Evolutionary conservation across 306 rosid species (phyloP), one percentile per base, ranked within the genome.

Genomic region (Rosa rugosa): DNA sequence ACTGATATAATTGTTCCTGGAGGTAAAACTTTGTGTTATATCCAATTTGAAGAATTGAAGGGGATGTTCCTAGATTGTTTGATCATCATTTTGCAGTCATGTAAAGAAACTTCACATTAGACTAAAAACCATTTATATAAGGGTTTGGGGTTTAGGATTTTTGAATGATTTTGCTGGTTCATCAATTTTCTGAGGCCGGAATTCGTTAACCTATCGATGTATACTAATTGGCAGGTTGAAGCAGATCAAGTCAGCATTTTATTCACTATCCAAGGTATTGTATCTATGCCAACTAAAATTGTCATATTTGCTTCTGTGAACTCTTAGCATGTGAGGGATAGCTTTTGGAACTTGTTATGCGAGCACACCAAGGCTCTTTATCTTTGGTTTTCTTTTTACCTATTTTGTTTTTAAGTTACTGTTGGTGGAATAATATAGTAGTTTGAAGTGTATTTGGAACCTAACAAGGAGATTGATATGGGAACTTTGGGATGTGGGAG

Each of bases 161-260:
- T 57, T 69, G 47, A 5, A 75, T 1, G 42, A 75, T 45, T 34
- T 59, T 12, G 16, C 31, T 44, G 5, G 31, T 8, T 69, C 8
- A 70, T 41, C 25, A 25, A 27, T 14, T 54, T 69, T 68, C 45
- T 41, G 50, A 56, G 42, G 11, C 70, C 71, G 47, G n/a, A 73
- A 36, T 60, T 74, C 12, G 25, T 49, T 49, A 49, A 49, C 18
- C 9, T 49, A 11, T 49, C 54, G 14, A 49, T 14, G 3, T 49
- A 11, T 14, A 49, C 54, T 44, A 4, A 44, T 82, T 50, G 77
- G 87, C 88, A 90, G 97, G 83, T 85, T 88, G 89, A 86, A 89
- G 86, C 96, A 90, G 89, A 92, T 92, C 88, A 92, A 89, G 73
- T 92, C 97, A 45, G 91, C 97, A n/a, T 92, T 90, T 89, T 92